Percentiles rank a stretch among this genome's conserved stretches.
Conservation (phyloP, 2,329 filamentous ascomycete species). For the Colletotrichum filicis region DNA sequence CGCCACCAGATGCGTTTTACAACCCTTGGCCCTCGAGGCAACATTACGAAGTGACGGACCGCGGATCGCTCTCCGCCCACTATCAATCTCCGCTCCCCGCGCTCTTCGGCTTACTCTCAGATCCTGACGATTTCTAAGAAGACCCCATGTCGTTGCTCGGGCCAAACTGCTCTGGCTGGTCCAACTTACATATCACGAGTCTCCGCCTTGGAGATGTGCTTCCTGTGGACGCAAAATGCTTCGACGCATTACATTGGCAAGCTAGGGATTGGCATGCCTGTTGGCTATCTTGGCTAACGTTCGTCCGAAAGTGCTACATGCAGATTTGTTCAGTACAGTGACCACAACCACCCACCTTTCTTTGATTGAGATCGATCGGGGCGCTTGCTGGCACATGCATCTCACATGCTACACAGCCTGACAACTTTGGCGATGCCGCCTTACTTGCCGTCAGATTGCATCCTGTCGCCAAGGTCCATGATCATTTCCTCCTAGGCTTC, state of each 20-base stretch:
- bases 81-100: background rate
- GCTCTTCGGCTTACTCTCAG: background rate
- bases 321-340: background rate
- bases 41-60: background rate
- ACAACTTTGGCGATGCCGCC: background rate
- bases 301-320: background rate
- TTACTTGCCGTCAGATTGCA: background rate
- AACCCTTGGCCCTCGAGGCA: background rate
- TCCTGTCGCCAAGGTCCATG: background rate
- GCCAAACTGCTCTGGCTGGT: background rate
- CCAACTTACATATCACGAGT: background rate
- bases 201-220: background rate
- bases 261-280: background rate
- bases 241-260: background rate
- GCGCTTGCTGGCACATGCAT: background rate
- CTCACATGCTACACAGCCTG: background rate
- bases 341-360: background rate
- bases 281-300: background rate
- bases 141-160: background rate
- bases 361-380: background rate
- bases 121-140: background rate
- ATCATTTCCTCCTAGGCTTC: background rate
- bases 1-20: conserved; percentile 7
- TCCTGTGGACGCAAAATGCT: background rate
- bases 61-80: background rate